phyloP scores from a whole-genome alignment of 768 basidiomycete species.

The Phlebiopsis gigantea region DNA sequence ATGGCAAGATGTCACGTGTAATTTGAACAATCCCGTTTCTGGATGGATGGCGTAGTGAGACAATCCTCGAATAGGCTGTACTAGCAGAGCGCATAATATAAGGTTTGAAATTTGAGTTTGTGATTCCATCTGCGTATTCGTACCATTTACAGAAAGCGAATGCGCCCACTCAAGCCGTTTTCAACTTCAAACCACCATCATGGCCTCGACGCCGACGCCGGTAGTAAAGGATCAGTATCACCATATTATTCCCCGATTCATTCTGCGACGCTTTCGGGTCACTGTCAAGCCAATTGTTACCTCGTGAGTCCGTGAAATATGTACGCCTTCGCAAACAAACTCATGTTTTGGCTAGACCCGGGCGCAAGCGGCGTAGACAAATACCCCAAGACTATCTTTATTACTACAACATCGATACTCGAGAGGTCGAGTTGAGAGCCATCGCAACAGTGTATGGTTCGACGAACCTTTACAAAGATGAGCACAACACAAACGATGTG shows the following conservation, averaged over 20 bases:
- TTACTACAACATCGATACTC: neutral
- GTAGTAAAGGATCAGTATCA: neutral
- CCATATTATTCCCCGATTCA: neutral
- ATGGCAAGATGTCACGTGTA: too few relatives aligned
- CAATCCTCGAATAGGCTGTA: too few relatives aligned
- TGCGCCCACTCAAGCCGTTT: neutral
- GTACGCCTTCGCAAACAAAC: neutral
- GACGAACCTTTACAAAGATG: neutral
- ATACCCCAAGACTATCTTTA: neutral
- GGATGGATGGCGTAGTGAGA: too few relatives aligned
- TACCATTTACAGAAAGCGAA: neutral
- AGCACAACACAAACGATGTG: neutral
- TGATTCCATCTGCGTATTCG: neutral
- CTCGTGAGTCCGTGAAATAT: neutral
- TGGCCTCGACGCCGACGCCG: neutral
- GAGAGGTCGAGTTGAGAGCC: neutral
- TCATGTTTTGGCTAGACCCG: neutral
- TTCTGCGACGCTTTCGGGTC: neutral
- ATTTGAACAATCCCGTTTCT: too few relatives aligned
- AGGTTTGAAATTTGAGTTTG: neutral
- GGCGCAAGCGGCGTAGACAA: neutral
- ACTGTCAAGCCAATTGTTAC: neutral
- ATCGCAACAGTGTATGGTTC: neutral
- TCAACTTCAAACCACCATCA: neutral
- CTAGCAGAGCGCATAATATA: too few relatives aligned